Conservation (phyloP, 2,329 filamentous ascomycete species). For the Zymoseptoria crescenta region DNA sequence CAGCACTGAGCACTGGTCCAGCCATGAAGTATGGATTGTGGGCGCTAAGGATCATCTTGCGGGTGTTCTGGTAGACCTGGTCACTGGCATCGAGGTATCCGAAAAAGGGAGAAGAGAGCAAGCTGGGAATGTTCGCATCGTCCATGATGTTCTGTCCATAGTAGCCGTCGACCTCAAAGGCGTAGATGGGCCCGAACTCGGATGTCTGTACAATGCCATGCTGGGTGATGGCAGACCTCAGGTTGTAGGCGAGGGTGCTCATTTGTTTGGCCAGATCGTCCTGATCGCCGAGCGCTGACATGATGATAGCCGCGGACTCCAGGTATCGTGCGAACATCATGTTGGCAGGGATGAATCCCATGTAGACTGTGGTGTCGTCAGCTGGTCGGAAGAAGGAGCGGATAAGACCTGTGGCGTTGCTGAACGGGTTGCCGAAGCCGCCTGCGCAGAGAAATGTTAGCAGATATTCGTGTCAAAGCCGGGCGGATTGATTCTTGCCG, state of each 20-base stretch:
- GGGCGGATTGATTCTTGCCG: conserved; percentile 11
- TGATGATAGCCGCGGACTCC: conserved; percentile 44
- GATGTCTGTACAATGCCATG: conserved; percentile 36
- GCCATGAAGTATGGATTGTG: conserved; percentile 45
- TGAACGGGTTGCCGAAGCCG: conserved; percentile 43
- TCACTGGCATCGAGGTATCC: conserved; percentile 44
- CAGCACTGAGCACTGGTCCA: conserved; percentile 41
- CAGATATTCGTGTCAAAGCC: neutral
- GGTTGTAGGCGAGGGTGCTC: conserved; percentile 44
- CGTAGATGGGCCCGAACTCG: conserved; percentile 36
- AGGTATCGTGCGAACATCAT: conserved; percentile 70
- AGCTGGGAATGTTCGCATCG: conserved; percentile 62
- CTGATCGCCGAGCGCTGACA: conserved; percentile 42
- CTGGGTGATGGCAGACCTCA: conserved; percentile 38
- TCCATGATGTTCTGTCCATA: conserved; percentile 43
- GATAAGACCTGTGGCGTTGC: conserved; percentile 42
- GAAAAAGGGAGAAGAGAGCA: conserved; percentile 58
- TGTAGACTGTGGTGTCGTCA: conserved; percentile 44
- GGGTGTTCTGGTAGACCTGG: conserved; percentile 39
- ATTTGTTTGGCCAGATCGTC: conserved; percentile 48
- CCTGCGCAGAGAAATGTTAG: conserved; percentile 15
- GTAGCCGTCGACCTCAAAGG: conserved; percentile 44
- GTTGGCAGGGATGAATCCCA: conserved; percentile 44
- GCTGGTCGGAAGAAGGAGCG: conserved; percentile 44
- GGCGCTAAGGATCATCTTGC: conserved; percentile 37